Evolutionary conservation across 176 grass and related monocot genomes (phyloP).

Genomic region (Elaeis guineensis): DNA sequence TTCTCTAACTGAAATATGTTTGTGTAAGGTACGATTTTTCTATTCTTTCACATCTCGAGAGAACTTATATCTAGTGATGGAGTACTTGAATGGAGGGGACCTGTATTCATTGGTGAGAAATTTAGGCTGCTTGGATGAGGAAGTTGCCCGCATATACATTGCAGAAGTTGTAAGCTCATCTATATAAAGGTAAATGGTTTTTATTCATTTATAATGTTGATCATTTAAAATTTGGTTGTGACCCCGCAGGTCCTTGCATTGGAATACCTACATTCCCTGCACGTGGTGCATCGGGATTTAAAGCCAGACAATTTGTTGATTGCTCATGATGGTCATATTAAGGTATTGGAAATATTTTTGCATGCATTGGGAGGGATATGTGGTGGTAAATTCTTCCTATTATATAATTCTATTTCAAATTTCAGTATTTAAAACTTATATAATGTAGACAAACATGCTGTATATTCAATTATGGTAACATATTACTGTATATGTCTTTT

Average conservation of each 20-base stretch:
- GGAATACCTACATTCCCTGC: conserved; percentile 96
- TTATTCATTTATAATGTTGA: not conserved
- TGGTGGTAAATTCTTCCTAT: no score
- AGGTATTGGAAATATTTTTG: conserved; percentile 37
- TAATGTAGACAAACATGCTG: no score
- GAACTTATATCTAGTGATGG: conserved; percentile 99
- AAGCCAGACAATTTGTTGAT: conserved; percentile 98
- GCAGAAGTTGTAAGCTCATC: conserved; percentile 94
- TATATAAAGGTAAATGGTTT: conserved; percentile 10
- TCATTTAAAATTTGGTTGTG: conserved; percentile 23
- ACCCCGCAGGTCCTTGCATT: conserved; percentile 80
- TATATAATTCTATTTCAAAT: no score
- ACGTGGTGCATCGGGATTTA: conserved; percentile 93
- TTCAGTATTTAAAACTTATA: no score
- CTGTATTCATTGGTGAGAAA: conserved; percentile 93
- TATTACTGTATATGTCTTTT: no score
- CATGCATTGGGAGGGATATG: no score
- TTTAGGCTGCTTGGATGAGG: conserved; percentile 96
- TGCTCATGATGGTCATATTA: conserved; percentile 98
- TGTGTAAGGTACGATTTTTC: conserved; percentile 91
- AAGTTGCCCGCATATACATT: conserved; percentile 91
- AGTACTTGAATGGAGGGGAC: conserved; percentile 97
- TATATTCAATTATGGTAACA: no score
- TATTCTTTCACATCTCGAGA: conserved; percentile 98
- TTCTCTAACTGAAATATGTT: conserved; percentile 27